Base-by-base conservation (phyloP, 2,329 filamentous ascomycete species). In the Fusarium sp. region DNA sequence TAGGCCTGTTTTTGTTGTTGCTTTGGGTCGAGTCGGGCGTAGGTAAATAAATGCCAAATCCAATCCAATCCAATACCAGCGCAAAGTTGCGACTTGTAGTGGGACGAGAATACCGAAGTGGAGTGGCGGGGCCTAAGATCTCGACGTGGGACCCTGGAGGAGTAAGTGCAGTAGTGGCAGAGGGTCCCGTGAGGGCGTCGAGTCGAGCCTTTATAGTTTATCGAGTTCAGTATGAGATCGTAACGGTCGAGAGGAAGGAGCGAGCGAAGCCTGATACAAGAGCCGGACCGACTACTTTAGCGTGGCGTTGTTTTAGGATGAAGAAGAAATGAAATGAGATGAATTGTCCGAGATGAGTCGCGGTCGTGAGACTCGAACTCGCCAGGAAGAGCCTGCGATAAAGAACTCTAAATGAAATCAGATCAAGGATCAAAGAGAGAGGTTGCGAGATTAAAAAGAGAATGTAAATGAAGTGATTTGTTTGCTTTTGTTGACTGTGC, bases 61-160 rank as follows among this genome's bases (percentile, higher is more conserved):
- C 32, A 58, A 58, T 41, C 50, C 51, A 70, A 51, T 58, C 51
- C 35, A 55, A 67, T 51, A 51, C 63, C 66, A 76, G 75, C 71
- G 73, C 75, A 73, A 77, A 74, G 62, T 69, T 76, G 69, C 59
- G 69, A 77, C 72, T 57, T 63, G 63, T 54, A 62, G 75, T 77
- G 75, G 75, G 75, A 77, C 75, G 74, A 73, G 69, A 51, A 59
- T 54, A 53, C 35, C 32, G 47, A 58, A 67, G 75, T 77, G 75
- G 56, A 51, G 56, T 51, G 56, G 51, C 51, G 51, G 51, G 75
- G 66, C 70, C 75, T 77, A 30, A 60, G 70, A 77, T 74, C 75
- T 75, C 54, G 73, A 74, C 72, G 47, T 74, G 64, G 73, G 73
- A 72, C 70, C 70, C 67, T 75, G 63, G 66, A 70, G 63, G 57